A percentile compares a stretch with the other conserved stretches of the same genome.
Conservation (phyloP, 495 filamentous ascomycete genomes). For the Tuber indicum region DNA sequence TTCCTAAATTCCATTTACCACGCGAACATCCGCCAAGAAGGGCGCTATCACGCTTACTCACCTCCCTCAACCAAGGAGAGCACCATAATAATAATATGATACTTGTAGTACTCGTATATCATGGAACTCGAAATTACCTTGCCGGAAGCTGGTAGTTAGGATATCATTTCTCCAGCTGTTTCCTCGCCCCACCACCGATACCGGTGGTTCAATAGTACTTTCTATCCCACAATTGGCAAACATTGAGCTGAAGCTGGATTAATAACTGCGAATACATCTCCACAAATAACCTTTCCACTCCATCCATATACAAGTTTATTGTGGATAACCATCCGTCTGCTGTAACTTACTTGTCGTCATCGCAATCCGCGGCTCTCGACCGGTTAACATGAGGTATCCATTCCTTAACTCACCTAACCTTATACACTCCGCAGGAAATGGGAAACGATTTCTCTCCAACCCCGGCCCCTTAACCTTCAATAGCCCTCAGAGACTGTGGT, state of each 20-base stretch:
- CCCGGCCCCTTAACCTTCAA: not conserved
- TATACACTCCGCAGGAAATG: not conserved
- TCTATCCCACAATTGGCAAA: not conserved
- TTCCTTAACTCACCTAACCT: not conserved
- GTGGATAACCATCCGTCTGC: not conserved
- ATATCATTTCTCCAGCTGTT: not conserved
- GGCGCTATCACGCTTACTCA: slow-evolving; percentile 25
- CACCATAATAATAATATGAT: not conserved
- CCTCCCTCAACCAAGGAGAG: slow-evolving; percentile 22
- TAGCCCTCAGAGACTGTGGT: not conserved
- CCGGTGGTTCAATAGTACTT: not conserved
- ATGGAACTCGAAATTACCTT: not conserved
- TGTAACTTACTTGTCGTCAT: not conserved
- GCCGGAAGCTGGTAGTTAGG: not conserved
- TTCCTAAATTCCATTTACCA: slow-evolving; percentile 20
- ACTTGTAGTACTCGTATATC: not conserved
- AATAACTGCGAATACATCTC: not conserved
- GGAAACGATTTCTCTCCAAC: not conserved
- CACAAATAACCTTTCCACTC: not conserved
- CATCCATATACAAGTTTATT: not conserved
- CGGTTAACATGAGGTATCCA: not conserved
- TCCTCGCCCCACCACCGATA: not conserved
- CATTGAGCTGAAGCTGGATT: not conserved
- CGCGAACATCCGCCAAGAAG: slow-evolving; percentile 29
- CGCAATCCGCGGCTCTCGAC: not conserved